Evolutionary conservation across 768 basidiomycete genomes (phyloP).

Genomic region (Termitomyces sp.): DNA sequence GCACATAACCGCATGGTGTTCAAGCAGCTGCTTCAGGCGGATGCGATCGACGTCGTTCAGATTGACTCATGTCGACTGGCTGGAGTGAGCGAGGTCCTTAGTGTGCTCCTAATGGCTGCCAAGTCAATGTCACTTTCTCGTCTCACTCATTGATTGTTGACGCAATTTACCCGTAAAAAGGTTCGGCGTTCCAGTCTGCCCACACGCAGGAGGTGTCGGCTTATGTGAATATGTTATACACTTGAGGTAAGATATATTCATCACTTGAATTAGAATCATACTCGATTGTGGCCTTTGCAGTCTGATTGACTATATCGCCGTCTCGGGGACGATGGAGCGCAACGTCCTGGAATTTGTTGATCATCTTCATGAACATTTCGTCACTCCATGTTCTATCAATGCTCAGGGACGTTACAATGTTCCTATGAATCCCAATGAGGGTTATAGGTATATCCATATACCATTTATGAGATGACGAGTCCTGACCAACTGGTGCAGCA

Average conservation of each 20-base stretch:
- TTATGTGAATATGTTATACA: slow-evolving; percentile 91
- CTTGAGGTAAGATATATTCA: slow-evolving; percentile 42
- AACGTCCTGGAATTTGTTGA: slow-evolving; percentile 91
- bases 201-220: slow-evolving; percentile 93
- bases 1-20: slow-evolving; percentile 95
- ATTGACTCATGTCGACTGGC: slow-evolving; percentile 93
- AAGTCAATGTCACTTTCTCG: slow-evolving; percentile 40
- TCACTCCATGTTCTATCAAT: slow-evolving; percentile 87
- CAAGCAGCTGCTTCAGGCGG: slow-evolving; percentile 87
- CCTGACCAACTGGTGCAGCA: slow-evolving; percentile 37
- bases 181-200: slow-evolving; percentile 83
- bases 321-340: slow-evolving; percentile 89
- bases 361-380: slow-evolving; percentile 93
- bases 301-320: slow-evolving; percentile 88
- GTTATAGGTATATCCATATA: slow-evolving; percentile 56
- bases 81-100: slow-evolving; percentile 91
- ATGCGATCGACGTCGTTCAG: slow-evolving; percentile 93
- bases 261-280: background rate
- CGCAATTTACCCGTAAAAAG: slow-evolving; percentile 23
- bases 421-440: slow-evolving; percentile 67
- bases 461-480: background rate
- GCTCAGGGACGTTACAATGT: slow-evolving; percentile 82
- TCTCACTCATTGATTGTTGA: background rate
- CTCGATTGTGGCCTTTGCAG: slow-evolving; percentile 25
- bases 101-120: slow-evolving; percentile 84